A percentile compares a stretch with the other conserved stretches of the same genome.
Evolutionary conservation across 805 yeast genomes (phyloP).

Genomic region (Spathaspora arborariae): DNA sequence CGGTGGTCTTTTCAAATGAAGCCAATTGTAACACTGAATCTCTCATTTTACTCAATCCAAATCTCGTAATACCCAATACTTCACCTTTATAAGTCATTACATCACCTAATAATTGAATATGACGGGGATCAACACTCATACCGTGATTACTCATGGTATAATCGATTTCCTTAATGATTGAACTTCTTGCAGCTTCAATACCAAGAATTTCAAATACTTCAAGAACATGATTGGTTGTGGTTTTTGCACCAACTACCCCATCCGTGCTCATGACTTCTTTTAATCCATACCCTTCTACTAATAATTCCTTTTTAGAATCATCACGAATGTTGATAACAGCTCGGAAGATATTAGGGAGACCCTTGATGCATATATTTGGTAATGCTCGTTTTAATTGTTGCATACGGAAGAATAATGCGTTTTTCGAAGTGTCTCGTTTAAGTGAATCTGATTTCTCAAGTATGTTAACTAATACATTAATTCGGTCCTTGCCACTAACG

Average conservation of each 20-base stretch:
- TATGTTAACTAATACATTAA: conserved; percentile 57
- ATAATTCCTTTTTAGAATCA: conserved; percentile 79
- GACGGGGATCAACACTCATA: conserved; percentile 99
- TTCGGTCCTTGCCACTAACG: conserved; percentile 58
- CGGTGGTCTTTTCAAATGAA: conserved; percentile 96
- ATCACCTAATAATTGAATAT: conserved; percentile 93
- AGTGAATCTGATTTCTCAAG: conserved; percentile 36
- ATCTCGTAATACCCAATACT: conserved; percentile 95
- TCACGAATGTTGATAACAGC: conserved; percentile 94
- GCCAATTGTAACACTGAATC: conserved; percentile 97
- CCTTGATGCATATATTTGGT: conserved; percentile 88
- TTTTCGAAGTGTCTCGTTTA: conserved; percentile 25
- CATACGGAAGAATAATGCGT: conserved; percentile 77
- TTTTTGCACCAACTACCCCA: conserved; percentile 86
- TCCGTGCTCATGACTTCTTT: conserved; percentile 96
- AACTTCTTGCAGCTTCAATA: conserved; percentile 94
- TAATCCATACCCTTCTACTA: conserved; percentile 97
- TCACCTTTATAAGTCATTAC: conserved; percentile 99
- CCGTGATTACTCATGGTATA: conserved; percentile 99
- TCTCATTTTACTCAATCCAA: conserved; percentile 97
- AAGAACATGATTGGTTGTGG: conserved; percentile 86
- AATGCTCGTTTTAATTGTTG: conserved; percentile 83
- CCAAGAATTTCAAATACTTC: conserved; percentile 90
- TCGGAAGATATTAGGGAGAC: conserved; percentile 84
- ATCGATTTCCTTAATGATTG: conserved; percentile 91